Evolutionary conservation across 2,329 filamentous ascomycete species (phyloP), one percentile per base, ranked within the genome.

Genomic region (Tympanopsis confertula): DNA sequence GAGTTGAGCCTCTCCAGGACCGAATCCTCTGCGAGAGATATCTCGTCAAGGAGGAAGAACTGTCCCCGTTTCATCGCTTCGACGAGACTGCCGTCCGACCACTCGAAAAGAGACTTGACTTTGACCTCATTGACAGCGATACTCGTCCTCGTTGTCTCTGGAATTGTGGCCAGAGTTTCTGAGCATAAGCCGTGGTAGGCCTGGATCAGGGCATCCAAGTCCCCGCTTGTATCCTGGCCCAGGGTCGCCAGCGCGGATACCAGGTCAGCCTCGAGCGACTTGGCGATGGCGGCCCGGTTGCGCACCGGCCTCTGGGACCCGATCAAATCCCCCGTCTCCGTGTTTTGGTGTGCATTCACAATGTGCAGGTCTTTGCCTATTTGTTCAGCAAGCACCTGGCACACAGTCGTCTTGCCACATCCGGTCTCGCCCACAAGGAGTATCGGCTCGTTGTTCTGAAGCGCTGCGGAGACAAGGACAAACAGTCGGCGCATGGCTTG

Each of bases 321-420:
- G 46, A 99, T 96, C 12, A 99, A 68, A 57, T 99, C 91, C 13
- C 91, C 89, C 0, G 93, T 96, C 56, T 99, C 93, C 0, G 91
- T 88, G 46, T 98, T 99, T 48, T 96, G 89, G 57, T 99, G 93
- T 3, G 93, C 91, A 53, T 98, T 99, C 51, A 98, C 82, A 47
- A 89, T 91, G 47, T 88, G 79, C 26, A 99, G 65, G 44, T 83
- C 67, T 49, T 82, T 86, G 13, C 69, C 66, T 43, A 86, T 71
- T 3, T 85, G 82, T 50, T 94, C 82, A 2, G 91, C 87, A 38
- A 96, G 71, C 53, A 94, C 72, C 55, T 99, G 91, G 47, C 86
- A 93, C 5, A 98, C 84, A 2, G 89, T 95, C 0, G 91, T 99
- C 63, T 99, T 99, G 42, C 93, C 91, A 51, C 89, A 96, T 4